These are phyloP conservation scores for Cornus suecica DNA, from an alignment of 148 eudicot species.

Conservation along the genomic window DNA sequence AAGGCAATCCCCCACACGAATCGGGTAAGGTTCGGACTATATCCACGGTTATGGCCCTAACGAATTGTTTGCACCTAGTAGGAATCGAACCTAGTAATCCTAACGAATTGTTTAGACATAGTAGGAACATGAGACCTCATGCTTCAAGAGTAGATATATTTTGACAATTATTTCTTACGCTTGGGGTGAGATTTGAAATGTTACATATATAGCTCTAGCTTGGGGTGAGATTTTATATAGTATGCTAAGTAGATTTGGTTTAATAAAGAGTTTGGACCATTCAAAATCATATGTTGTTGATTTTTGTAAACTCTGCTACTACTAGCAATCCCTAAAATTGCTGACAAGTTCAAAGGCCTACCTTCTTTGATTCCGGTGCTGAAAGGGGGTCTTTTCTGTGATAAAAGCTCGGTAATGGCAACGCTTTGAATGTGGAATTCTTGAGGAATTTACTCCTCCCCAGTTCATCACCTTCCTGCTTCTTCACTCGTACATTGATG, in stretches of 20 bases:
- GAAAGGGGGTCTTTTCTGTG: not conserved
- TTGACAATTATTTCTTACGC: too few species aligned
- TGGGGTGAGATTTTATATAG: not conserved
- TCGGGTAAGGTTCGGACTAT: too few species aligned
- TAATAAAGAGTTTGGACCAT: not conserved
- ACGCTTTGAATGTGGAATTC: constrained; percentile 10
- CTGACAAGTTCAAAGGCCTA: not conserved
- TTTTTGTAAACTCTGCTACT: not conserved
- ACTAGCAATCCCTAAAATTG: not conserved
- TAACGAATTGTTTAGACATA: too few species aligned
- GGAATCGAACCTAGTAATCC: too few species aligned
- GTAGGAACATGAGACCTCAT: too few species aligned
- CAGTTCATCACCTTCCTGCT: not conserved
- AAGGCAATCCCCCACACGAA: too few species aligned
- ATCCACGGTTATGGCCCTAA: too few species aligned
- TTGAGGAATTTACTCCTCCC: not conserved
- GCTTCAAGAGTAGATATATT: too few species aligned
- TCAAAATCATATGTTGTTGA: not conserved
- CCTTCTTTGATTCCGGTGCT: constrained; percentile 5
- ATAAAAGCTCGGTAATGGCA: constrained; percentile 19
- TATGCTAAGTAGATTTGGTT: not conserved
- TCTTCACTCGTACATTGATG: not conserved
- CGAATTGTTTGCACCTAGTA: too few species aligned
- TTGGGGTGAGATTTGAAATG: too few species aligned
- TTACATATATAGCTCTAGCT: not conserved